These are phyloP conservation scores for Mortierella antarctica DNA, from an alignment of 192 early-diverging fungal genomes.

Conservation along the genomic window DNA sequence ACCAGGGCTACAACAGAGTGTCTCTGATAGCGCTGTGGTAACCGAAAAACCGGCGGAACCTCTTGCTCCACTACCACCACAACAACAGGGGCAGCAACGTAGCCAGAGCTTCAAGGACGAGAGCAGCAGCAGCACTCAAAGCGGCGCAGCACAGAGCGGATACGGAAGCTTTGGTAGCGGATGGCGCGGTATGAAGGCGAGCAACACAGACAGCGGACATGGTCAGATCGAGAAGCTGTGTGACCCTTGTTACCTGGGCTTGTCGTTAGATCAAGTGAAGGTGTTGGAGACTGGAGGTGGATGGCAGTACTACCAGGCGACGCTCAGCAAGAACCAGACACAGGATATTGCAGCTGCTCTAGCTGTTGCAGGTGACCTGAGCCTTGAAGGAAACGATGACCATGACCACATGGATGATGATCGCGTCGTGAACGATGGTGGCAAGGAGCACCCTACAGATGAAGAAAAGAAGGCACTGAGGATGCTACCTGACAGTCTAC, in stretches of 20 bases:
- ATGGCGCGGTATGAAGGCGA: slow-evolving; percentile 25
- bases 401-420: not conserved
- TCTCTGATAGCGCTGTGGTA: slow-evolving; percentile 17
- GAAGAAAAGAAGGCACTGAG: too few species aligned
- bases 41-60: not conserved
- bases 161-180: slow-evolving; percentile 30
- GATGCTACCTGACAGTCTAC: too few species aligned
- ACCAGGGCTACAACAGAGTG: slow-evolving; percentile 19
- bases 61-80: not conserved
- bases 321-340: slow-evolving; percentile 25
- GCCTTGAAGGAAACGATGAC: not conserved
- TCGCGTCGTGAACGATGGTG: not conserved
- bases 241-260: slow-evolving; percentile 49
- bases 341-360: slow-evolving; percentile 35
- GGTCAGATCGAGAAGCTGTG: slow-evolving; percentile 39
- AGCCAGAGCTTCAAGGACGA: slow-evolving; percentile 32
- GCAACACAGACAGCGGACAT: slow-evolving; percentile 46
- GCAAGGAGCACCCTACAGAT: not conserved
- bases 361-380: slow-evolving; percentile 3
- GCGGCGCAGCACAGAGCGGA: slow-evolving; percentile 5
- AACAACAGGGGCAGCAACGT: not conserved
- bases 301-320: slow-evolving; percentile 52
- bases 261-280: slow-evolving; percentile 40
- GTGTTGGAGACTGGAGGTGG: slow-evolving; percentile 45
- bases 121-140: not conserved